A percentile compares a stretch with the other conserved stretches of the same genome.
phyloP scores from a whole-genome alignment of 2,329 filamentous ascomycete species.

The Aschersonia sp. region DNA sequence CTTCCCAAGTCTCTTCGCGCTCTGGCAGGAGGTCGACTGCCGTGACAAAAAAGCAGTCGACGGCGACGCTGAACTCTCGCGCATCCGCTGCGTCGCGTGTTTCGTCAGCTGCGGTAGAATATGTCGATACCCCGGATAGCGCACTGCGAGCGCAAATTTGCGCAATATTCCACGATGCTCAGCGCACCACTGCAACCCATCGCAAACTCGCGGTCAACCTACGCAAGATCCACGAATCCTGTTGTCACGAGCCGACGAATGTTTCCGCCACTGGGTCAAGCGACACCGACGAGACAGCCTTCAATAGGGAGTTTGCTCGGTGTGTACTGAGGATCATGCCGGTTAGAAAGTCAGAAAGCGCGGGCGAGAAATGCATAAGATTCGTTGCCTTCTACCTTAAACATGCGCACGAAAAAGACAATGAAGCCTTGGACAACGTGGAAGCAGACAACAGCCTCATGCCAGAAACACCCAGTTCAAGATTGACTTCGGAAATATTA shows the following conservation, averaged over 20 bases:
- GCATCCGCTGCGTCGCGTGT: slow-evolving; percentile 31
- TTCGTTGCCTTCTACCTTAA: slow-evolving; percentile 82
- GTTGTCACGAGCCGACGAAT: slow-evolving; percentile 48
- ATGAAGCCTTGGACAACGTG: slow-evolving; percentile 49
- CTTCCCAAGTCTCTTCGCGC: slow-evolving; percentile 30
- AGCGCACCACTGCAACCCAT: slow-evolving; percentile 80
- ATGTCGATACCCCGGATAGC: slow-evolving; percentile 58
- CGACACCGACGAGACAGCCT: slow-evolving; percentile 71
- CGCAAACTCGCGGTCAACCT: slow-evolving; percentile 78
- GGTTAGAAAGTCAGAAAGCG: slow-evolving; percentile 82
- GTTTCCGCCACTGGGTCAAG: slow-evolving; percentile 38
- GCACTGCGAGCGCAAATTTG: slow-evolving; percentile 62
- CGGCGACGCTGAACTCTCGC: slow-evolving; percentile 22
- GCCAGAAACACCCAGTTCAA: slow-evolving; percentile 70
- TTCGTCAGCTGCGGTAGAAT: slow-evolving; percentile 52
- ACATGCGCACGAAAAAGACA: slow-evolving; percentile 56
- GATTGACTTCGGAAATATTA: slow-evolving; percentile 63
- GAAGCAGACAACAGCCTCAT: slow-evolving; percentile 57
- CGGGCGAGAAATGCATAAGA: slow-evolving; percentile 71
- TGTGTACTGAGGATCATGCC: slow-evolving; percentile 72
- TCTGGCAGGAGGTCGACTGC: slow-evolving; percentile 30
- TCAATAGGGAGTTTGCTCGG: slow-evolving; percentile 73
- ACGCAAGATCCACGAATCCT: slow-evolving; percentile 81
- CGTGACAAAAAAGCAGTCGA: slow-evolving; percentile 24
- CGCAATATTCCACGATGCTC: slow-evolving; percentile 63